These are phyloP conservation scores for Salvia splendens DNA, from an alignment of 257 asterid species.

Conservation along the genomic window DNA sequence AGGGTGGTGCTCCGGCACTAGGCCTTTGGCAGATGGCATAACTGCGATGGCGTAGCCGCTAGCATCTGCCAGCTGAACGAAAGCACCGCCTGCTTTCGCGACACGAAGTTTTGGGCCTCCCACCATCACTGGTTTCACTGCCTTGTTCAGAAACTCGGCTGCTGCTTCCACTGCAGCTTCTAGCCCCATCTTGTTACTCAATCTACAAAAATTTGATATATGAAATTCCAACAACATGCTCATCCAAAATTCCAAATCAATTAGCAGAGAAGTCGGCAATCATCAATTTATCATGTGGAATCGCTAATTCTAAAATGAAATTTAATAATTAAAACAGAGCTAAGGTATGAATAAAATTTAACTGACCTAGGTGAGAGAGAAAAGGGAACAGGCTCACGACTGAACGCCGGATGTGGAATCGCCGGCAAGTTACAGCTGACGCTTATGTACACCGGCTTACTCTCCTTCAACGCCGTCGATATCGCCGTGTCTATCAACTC, in stretches of 20 bases:
- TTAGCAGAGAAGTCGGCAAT: background rate
- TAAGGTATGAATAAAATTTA: slow-evolving; percentile 11
- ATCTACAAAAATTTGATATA: slow-evolving; percentile 35
- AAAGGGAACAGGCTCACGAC: slow-evolving; percentile 75
- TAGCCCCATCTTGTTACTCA: slow-evolving; percentile 66
- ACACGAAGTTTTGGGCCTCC: slow-evolving; percentile 80
- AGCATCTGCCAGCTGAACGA: slow-evolving; percentile 58
- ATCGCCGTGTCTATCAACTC: slow-evolving; percentile 77
- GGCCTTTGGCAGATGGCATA: slow-evolving; percentile 85
- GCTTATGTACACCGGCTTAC: slow-evolving; percentile 84
- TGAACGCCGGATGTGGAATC: slow-evolving; percentile 74
- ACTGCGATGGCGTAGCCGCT: slow-evolving; percentile 65
- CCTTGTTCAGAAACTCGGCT: slow-evolving; percentile 67
- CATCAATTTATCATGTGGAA: background rate
- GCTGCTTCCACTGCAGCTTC: slow-evolving; percentile 82
- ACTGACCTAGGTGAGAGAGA: slow-evolving; percentile 59
- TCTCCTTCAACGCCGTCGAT: slow-evolving; percentile 80
- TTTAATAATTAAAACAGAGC: background rate
- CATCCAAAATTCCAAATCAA: slow-evolving; percentile 2
- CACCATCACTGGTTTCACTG: slow-evolving; percentile 88
- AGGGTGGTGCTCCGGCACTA: slow-evolving; percentile 73
- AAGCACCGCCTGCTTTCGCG: slow-evolving; percentile 65
- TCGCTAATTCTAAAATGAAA: background rate
- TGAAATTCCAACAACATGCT: background rate
- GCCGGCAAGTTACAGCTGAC: slow-evolving; percentile 70